Percentiles rank a stretch among this genome's conserved stretches.
phyloP scores from a whole-genome alignment of 2,329 filamentous ascomycete species.

The Ceratocystis harringtonii region DNA sequence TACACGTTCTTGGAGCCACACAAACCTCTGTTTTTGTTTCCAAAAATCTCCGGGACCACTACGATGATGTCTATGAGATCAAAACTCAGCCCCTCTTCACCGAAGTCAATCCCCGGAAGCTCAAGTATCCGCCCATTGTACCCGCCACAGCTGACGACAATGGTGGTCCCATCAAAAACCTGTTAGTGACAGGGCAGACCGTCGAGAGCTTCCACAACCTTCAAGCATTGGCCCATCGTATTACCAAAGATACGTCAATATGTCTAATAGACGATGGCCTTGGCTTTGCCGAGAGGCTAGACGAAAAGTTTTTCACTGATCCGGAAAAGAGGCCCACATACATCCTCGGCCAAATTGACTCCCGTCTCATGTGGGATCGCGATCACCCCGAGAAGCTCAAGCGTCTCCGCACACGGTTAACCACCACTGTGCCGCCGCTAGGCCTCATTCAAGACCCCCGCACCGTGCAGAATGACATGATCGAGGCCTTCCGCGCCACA shows the following conservation, averaged over 20 bases:
- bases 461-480: conserved; percentile 7
- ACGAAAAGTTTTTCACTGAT: conserved; percentile 54
- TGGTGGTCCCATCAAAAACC: conserved; percentile 46
- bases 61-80: conserved; percentile 18
- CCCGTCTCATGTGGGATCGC: conserved; percentile 31
- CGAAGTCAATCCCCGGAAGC: conserved; percentile 14
- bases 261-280: conserved; percentile 70
- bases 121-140: conserved; percentile 18
- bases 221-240: conserved; percentile 44
- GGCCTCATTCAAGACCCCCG: conserved; percentile 11
- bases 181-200: conserved; percentile 48
- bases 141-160: conserved; percentile 20
- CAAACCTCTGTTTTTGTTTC: conserved; percentile 14
- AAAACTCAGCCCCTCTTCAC: conserved; percentile 10
- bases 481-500: conserved; percentile 15
- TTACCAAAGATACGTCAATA: conserved; percentile 55
- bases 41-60: conserved; percentile 16
- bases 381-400: conserved; percentile 19
- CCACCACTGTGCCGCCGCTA: conserved; percentile 10
- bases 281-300: conserved; percentile 67
- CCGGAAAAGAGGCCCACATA: conserved; percentile 54
- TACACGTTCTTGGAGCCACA: conserved; percentile 14
- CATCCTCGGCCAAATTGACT: conserved; percentile 49
- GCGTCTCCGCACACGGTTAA: conserved; percentile 24
- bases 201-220: conserved; percentile 45